Evolutionary conservation across 2,329 filamentous ascomycete genomes (phyloP).

Genomic region (Dothistroma pini): DNA sequence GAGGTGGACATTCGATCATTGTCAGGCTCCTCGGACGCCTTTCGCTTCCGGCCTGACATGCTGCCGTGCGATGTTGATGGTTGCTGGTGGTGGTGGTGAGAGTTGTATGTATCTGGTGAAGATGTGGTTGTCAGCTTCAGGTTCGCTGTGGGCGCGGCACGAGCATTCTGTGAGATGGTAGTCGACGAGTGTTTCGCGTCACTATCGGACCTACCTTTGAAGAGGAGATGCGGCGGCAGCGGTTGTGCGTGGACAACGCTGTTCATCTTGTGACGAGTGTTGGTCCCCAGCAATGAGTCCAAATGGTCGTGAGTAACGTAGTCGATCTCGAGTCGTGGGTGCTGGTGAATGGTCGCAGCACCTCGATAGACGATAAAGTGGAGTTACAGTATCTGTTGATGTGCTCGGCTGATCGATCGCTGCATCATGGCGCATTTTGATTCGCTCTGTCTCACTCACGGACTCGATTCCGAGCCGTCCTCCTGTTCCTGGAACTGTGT

Average conservation of each 20-base stretch:
- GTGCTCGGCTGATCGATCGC: background rate
- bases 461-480: background rate
- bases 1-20: conserved; percentile 85
- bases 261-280: conserved; percentile 49
- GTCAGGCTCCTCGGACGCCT: conserved; percentile 70
- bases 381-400: background rate
- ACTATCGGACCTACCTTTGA: conserved; percentile 38
- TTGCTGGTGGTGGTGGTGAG: conserved; percentile 37
- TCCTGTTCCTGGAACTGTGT: background rate
- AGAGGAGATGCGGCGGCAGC: conserved; percentile 59
- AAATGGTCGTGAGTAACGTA: background rate
- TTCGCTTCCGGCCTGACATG: conserved; percentile 69
- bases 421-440: background rate
- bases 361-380: background rate
- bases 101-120: conserved; percentile 33
- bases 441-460: background rate
- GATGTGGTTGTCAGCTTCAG: background rate
- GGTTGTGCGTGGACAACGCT: conserved; percentile 49
- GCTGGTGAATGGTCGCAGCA: conserved; percentile 2
- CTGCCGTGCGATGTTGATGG: background rate
- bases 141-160: background rate
- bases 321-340: background rate
- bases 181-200: background rate
- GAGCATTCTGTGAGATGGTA: background rate
- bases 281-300: background rate